phyloP scores from a whole-genome alignment of 179 eudicot species.

The Actinidia arguta region DNA sequence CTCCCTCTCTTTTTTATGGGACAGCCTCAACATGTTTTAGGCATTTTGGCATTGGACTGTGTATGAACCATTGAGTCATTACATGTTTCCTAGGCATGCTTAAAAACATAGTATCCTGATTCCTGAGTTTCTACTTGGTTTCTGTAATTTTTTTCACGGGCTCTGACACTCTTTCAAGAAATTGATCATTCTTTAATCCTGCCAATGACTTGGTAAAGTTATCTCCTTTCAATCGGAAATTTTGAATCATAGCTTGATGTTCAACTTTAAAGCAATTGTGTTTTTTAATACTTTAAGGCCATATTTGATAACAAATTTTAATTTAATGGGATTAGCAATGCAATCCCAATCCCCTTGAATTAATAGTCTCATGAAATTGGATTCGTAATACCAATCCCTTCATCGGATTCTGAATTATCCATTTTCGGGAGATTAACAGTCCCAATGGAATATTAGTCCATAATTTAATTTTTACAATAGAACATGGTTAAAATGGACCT shows the following conservation, averaged over 20 bases:
- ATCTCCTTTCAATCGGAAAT: neutral
- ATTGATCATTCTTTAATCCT: conserved; percentile 76
- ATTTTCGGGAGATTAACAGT: too few relatives aligned
- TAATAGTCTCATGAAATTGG: too few relatives aligned
- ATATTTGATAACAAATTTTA: too few relatives aligned
- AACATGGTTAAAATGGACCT: too few relatives aligned
- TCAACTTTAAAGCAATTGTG: too few relatives aligned
- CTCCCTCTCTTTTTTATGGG: neutral
- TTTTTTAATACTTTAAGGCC: too few relatives aligned
- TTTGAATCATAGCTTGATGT: neutral
- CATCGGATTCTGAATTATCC: too few relatives aligned
- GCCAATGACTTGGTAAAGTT: conserved; percentile 73
- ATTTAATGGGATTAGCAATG: too few relatives aligned
- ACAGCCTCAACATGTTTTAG: neutral
- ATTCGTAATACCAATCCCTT: too few relatives aligned
- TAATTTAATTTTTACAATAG: too few relatives aligned
- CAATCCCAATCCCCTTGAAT: too few relatives aligned
- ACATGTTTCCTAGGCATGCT: neutral
- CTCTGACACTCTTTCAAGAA: conserved; percentile 85
- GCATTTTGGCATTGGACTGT: neutral
- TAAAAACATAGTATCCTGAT: neutral
- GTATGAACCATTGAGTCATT: neutral
- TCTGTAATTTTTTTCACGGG: conserved; percentile 45
- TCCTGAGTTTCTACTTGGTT: neutral
- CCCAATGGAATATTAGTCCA: too few relatives aligned